Conservation (phyloP, 2,329 filamentous ascomycete genomes). For the Rutstroemia sydowiana region DNA sequence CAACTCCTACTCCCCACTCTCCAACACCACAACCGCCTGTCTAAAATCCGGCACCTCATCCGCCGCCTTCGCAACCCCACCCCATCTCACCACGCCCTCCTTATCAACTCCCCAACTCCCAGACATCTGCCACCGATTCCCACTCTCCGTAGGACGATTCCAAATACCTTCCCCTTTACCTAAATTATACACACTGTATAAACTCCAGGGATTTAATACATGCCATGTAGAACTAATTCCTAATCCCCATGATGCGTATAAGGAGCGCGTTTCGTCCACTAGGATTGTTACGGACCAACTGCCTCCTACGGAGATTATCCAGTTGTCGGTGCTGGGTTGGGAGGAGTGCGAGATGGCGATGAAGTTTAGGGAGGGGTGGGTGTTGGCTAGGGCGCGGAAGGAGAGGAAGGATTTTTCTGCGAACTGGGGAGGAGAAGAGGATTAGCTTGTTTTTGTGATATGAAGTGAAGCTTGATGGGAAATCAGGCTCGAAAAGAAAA, state of each 20-base stretch:
- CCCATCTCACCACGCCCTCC: slow-evolving; percentile 46
- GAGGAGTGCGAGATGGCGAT: slow-evolving; percentile 56
- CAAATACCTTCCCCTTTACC: slow-evolving; percentile 57
- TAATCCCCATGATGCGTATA: slow-evolving; percentile 61
- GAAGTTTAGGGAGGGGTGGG: slow-evolving; percentile 45
- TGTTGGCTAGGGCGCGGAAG: slow-evolving; percentile 44
- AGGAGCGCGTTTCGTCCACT: slow-evolving; percentile 50
- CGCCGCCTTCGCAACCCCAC: slow-evolving; percentile 38
- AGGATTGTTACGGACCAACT: slow-evolving; percentile 45
- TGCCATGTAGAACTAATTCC: slow-evolving; percentile 52
- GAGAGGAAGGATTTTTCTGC: slow-evolving; percentile 58
- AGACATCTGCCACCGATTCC: slow-evolving; percentile 60
- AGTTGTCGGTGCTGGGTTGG: slow-evolving; percentile 45
- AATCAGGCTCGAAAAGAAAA: not conserved
- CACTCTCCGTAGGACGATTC: slow-evolving; percentile 58
- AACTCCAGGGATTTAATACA: slow-evolving; percentile 48
- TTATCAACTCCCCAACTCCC: slow-evolving; percentile 56
- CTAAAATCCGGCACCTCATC: slow-evolving; percentile 49
- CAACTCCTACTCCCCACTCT: not conserved
- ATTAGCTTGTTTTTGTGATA: not conserved
- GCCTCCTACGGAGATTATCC: slow-evolving; percentile 23
- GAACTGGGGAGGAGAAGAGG: slow-evolving; percentile 12
- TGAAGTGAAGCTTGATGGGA: too few species aligned
- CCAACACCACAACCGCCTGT: slow-evolving; percentile 28
- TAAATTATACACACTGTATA: slow-evolving; percentile 51